Evolutionary conservation across 2,329 filamentous ascomycete species (phyloP).

Genomic region (Sarocladium strictum): DNA sequence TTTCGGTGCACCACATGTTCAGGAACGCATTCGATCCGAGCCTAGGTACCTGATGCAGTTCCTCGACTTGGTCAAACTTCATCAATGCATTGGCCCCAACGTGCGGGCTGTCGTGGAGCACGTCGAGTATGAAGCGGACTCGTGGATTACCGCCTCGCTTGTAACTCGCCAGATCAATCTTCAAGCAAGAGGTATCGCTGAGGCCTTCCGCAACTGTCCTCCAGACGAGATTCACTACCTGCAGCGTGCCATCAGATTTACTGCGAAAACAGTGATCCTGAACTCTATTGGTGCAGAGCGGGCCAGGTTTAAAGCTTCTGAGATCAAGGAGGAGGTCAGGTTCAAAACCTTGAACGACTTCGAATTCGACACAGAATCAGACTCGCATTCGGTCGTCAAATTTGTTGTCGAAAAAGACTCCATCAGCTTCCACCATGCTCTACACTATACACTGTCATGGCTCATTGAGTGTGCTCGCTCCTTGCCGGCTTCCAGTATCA

Average conservation of each 20-base stretch:
- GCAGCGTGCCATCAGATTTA: slow-evolving; percentile 64
- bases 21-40: slow-evolving; percentile 75
- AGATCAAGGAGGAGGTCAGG: slow-evolving; percentile 78
- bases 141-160: slow-evolving; percentile 93
- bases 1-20: slow-evolving; percentile 81
- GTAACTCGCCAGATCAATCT: slow-evolving; percentile 94
- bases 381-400: slow-evolving; percentile 65
- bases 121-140: slow-evolving; percentile 96
- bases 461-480: slow-evolving; percentile 82
- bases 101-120: slow-evolving; percentile 86
- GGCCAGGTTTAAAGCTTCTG: slow-evolving; percentile 74
- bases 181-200: slow-evolving; percentile 80
- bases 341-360: slow-evolving; percentile 77
- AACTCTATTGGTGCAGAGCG: slow-evolving; percentile 89
- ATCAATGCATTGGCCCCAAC: slow-evolving; percentile 96
- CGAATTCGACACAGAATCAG: slow-evolving; percentile 63
- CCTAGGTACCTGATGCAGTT: slow-evolving; percentile 89
- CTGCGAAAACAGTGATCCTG: slow-evolving; percentile 78
- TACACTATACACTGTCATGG: slow-evolving; percentile 97
- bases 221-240: slow-evolving; percentile 61
- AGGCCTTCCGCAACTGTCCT: slow-evolving; percentile 70
- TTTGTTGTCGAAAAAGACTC: slow-evolving; percentile 84
- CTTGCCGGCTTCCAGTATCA: slow-evolving; percentile 62
- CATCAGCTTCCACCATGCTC: slow-evolving; percentile 94
- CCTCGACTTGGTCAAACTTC: slow-evolving; percentile 88